Evolutionary conservation across 768 basidiomycete species (phyloP).

Genomic region (Lactarius tabidus): DNA sequence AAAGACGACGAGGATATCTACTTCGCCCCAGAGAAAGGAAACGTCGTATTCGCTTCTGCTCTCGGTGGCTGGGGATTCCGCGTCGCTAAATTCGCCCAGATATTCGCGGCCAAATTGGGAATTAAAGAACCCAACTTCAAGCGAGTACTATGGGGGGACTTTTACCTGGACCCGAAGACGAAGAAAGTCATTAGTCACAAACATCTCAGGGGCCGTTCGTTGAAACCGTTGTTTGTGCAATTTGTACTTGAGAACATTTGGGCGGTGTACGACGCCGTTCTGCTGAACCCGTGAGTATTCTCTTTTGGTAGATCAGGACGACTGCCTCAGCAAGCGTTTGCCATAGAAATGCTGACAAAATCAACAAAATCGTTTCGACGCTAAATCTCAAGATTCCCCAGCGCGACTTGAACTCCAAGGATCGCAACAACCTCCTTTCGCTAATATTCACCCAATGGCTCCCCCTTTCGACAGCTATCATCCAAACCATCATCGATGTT

Average conservation of each 20-base stretch:
- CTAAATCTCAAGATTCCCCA: conserved; percentile 79
- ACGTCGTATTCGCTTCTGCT: conserved; percentile 94
- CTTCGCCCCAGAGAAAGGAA: conserved; percentile 92
- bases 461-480: conserved; percentile 86
- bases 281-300: conserved; percentile 78
- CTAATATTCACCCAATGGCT: conserved; percentile 95
- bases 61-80: conserved; percentile 98
- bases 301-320: conserved; percentile 20
- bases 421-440: conserved; percentile 76
- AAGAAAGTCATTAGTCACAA: conserved; percentile 90
- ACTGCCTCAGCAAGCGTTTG: not conserved
- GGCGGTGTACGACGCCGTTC: conserved; percentile 91
- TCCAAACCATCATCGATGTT: conserved; percentile 88
- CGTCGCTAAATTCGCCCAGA: conserved; percentile 86
- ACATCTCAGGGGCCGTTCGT: conserved; percentile 76
- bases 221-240: conserved; percentile 96
- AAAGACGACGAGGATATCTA: conserved; percentile 98
- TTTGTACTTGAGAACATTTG: conserved; percentile 97
- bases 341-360: conserved; percentile 81
- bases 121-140: conserved; percentile 85
- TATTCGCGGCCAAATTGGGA: conserved; percentile 87
- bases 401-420: conserved; percentile 89
- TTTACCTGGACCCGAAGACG: conserved; percentile 92
- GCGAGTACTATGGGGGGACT: conserved; percentile 94
- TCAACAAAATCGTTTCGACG: conserved; percentile 79